Conservation (phyloP, 371 early-diverging fungal species). For the Choanephora cucurbitarum region DNA sequence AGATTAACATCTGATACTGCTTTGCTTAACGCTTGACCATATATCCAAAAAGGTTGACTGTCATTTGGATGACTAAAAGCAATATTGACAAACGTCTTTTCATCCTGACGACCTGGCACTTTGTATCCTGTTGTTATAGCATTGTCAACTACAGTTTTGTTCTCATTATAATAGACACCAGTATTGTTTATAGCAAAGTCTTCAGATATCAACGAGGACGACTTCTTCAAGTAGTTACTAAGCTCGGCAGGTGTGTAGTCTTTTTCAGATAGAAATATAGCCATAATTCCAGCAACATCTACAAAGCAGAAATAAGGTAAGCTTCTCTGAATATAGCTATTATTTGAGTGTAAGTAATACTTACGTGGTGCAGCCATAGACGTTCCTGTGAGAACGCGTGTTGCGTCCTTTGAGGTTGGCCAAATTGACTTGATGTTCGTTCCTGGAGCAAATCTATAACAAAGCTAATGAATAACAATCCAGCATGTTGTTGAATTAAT, state of each 20-base stretch:
- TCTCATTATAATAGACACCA: slow-evolving; percentile 28
- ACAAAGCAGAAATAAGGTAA: neutral
- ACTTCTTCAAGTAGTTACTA: slow-evolving; percentile 21
- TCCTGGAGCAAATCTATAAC: slow-evolving; percentile 66
- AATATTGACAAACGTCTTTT: slow-evolving; percentile 28
- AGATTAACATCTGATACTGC: neutral
- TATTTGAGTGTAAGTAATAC: no score
- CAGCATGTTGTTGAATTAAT: neutral
- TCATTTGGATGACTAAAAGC: slow-evolving; percentile 32
- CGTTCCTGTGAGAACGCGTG: slow-evolving; percentile 63
- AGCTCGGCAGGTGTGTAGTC: slow-evolving; percentile 42
- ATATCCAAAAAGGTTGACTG: slow-evolving; percentile 27
- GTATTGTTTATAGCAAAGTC: slow-evolving; percentile 39
- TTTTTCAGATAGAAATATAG: slow-evolving; percentile 33
- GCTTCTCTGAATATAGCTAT: no score
- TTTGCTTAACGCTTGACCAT: slow-evolving; percentile 21
- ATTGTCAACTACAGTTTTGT: slow-evolving; percentile 48
- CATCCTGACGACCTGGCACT: slow-evolving; percentile 11
- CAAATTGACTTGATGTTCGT: slow-evolving; percentile 75
- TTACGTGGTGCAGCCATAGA: slow-evolving; percentile 81
- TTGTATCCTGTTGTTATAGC: slow-evolving; percentile 32
- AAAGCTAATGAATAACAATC: no score
- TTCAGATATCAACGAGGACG: slow-evolving; percentile 31
- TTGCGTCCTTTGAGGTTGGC: slow-evolving; percentile 32
- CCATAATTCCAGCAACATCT: slow-evolving; percentile 50